A percentile compares a stretch with the other conserved stretches of the same genome.
These are phyloP conservation scores for Stereum hirsutum DNA, from an alignment of 1,284 basidiomycete species.

Conservation along the genomic window DNA sequence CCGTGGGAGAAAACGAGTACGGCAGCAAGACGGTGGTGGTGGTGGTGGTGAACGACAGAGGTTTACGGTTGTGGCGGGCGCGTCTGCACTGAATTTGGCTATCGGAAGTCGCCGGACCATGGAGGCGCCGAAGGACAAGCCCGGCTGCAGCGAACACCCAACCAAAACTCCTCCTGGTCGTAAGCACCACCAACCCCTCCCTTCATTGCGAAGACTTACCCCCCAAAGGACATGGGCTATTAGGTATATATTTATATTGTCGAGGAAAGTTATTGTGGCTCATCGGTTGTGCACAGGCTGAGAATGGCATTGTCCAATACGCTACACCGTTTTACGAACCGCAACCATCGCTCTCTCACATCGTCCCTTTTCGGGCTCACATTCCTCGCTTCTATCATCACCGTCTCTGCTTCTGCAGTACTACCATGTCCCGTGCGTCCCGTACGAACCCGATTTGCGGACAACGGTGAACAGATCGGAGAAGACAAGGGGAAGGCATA, in stretches of 20 bases:
- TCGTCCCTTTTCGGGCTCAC: constrained; percentile 73
- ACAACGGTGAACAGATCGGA: constrained; percentile 27
- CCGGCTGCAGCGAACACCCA: no score
- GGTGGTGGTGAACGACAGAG: not conserved
- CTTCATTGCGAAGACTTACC: not conserved
- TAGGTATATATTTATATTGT: not conserved
- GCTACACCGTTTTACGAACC: constrained; percentile 47
- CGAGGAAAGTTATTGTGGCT: not conserved
- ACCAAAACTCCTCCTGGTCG: no score
- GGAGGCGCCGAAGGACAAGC: no score
- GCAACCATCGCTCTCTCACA: constrained; percentile 61
- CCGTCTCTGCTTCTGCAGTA: constrained; percentile 71
- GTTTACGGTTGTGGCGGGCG: not conserved
- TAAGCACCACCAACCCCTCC: not conserved
- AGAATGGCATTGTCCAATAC: constrained; percentile 48
- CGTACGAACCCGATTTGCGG: constrained; percentile 44
- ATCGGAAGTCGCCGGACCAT: not conserved
- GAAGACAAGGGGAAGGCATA: constrained; percentile 1
- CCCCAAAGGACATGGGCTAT: constrained; percentile 3
- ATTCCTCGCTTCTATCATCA: constrained; percentile 65
- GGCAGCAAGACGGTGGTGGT: no score
- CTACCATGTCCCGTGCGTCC: constrained; percentile 67
- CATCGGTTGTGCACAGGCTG: constrained; percentile 10
- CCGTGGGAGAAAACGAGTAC: no score
- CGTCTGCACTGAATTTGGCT: not conserved